phyloP scores from a whole-genome alignment of 2,329 filamentous ascomycete genomes.

The Plectosphaerella sp. region DNA sequence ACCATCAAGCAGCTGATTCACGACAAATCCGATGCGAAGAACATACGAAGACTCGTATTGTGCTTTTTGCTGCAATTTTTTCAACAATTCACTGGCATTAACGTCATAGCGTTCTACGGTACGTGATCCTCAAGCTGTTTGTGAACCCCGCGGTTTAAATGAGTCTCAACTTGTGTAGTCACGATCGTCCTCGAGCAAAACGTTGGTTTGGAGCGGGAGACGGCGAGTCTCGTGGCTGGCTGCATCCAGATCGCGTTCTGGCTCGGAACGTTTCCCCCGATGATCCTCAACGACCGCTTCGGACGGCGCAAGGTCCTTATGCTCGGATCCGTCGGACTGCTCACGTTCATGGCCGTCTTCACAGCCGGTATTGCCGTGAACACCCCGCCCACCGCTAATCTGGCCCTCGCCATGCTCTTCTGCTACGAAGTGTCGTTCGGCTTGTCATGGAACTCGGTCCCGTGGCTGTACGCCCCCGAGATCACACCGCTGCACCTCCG shows the following conservation, averaged over 20 bases:
- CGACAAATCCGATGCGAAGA: not conserved
- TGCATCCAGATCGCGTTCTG: conserved; percentile 1
- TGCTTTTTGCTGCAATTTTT: not conserved
- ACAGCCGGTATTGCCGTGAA: not conserved
- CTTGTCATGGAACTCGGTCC: not conserved
- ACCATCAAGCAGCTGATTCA: not conserved
- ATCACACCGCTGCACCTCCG: not conserved
- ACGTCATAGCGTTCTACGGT: not conserved
- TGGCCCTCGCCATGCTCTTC: not conserved
- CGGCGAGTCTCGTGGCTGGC: not conserved
- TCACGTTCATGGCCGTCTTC: not conserved
- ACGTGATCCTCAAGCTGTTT: not conserved
- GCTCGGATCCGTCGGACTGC: not conserved
- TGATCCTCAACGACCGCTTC: not conserved
- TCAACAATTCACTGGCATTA: not conserved
- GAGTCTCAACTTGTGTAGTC: not conserved
- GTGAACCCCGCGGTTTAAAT: not conserved
- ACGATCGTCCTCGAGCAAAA: not conserved
- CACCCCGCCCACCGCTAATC: not conserved
- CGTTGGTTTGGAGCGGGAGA: not conserved
- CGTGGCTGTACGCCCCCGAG: not conserved
- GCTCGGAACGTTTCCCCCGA: not conserved
- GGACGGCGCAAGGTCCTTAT: not conserved
- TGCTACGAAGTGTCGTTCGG: not conserved
- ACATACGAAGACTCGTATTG: not conserved